These are phyloP conservation scores for Fusarium redolens DNA, from an alignment of 2,329 filamentous ascomycete genomes.

Conservation along the genomic window DNA sequence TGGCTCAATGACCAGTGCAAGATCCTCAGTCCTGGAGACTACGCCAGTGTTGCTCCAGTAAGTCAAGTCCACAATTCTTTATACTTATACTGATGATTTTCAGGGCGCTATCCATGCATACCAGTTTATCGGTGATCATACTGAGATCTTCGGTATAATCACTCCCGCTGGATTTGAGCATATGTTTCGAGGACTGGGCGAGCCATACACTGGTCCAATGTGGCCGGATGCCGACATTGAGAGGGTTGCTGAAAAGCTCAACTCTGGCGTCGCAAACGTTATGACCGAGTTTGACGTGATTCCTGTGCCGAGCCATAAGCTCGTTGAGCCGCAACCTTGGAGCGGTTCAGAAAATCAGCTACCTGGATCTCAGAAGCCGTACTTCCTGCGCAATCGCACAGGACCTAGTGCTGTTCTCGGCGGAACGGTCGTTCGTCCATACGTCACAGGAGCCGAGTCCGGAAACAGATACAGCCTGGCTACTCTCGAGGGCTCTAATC, in stretches of 20 bases:
- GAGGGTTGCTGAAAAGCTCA: background rate
- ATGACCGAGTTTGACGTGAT: background rate
- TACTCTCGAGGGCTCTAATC: background rate
- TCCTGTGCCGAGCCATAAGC: background rate
- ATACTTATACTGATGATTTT: too few species aligned
- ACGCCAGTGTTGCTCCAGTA: background rate
- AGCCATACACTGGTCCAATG: background rate
- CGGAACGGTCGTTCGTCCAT: background rate
- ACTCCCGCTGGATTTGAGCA: background rate
- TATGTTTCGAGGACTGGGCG: accelerated
- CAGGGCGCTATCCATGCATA: background rate
- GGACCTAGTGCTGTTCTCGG: background rate
- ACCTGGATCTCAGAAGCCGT: background rate
- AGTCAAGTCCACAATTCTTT: too few species aligned
- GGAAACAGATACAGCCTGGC: background rate
- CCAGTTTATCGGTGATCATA: background rate
- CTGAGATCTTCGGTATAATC: background rate
- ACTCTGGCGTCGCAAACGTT: too few species aligned
- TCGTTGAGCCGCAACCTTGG: background rate
- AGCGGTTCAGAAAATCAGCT: background rate
- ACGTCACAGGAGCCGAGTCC: background rate
- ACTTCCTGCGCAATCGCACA: background rate
- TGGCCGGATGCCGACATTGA: background rate
- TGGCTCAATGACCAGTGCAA: background rate
- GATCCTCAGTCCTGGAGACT: accelerated